Evolutionary conservation across 768 basidiomycete species (phyloP).

Genomic region (Rhizopogon rudus): DNA sequence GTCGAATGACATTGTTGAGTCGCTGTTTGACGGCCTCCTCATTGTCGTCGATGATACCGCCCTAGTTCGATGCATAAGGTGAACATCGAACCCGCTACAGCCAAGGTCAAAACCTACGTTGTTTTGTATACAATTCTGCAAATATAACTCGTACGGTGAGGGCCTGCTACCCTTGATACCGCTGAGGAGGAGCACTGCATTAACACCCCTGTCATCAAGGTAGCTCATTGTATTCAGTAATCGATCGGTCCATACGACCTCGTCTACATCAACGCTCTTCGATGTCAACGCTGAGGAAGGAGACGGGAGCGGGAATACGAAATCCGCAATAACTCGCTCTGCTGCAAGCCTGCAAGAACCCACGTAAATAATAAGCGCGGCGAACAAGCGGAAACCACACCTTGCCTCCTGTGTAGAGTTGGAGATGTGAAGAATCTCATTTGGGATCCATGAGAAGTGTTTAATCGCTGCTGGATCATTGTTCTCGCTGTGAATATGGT

Average conservation of each 20-base stretch:
- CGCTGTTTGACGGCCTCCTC: constrained; percentile 57
- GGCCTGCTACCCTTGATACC: constrained; percentile 70
- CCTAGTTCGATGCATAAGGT: constrained; percentile 40
- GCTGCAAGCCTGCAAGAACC: constrained; percentile 43
- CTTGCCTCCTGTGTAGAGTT: constrained; percentile 52
- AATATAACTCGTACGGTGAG: constrained; percentile 60
- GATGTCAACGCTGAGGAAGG: constrained; percentile 37
- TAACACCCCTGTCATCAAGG: constrained; percentile 56
- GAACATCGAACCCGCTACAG: neutral
- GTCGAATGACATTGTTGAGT: constrained; percentile 50
- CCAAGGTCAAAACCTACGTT: constrained; percentile 58
- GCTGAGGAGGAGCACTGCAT: constrained; percentile 54
- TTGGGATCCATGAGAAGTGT: constrained; percentile 94
- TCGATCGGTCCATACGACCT: constrained; percentile 81
- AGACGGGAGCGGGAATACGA: constrained; percentile 76
- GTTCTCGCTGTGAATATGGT: constrained; percentile 55
- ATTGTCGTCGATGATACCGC: constrained; percentile 84
- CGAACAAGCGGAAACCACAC: constrained; percentile 29
- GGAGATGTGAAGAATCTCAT: constrained; percentile 56
- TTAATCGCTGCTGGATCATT: constrained; percentile 64
- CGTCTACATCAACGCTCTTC: constrained; percentile 59
- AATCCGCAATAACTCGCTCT: constrained; percentile 65
- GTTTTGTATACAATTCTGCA: constrained; percentile 71
- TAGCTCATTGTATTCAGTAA: constrained; percentile 67
- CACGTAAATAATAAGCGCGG: neutral